phyloP scores from a whole-genome alignment of 202 grass and related monocot genomes.

The Brachypodium distachyon region DNA sequence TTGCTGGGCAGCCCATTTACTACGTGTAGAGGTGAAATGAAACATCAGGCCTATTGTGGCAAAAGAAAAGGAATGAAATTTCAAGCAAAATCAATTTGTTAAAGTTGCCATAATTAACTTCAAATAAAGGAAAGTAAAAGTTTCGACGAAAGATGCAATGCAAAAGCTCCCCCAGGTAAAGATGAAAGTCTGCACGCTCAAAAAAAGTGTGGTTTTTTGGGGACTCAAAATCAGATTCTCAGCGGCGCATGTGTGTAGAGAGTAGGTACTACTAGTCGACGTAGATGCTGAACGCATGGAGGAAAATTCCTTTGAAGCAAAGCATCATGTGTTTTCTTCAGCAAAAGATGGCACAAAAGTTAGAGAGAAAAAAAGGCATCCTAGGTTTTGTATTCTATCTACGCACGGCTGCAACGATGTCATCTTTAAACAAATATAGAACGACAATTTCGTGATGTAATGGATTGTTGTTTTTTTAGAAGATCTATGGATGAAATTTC shows the following conservation, averaged over 20 bases:
- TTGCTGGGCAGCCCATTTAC: not conserved
- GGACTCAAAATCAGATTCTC: constrained; percentile 67
- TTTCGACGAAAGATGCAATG: constrained; percentile 46
- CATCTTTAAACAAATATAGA: not conserved
- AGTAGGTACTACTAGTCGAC: too few relatives aligned
- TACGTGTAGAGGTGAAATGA: too few relatives aligned
- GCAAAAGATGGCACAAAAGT: constrained; percentile 6
- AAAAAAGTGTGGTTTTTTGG: constrained; percentile 40
- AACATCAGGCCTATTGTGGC: not conserved
- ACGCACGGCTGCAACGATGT: not conserved
- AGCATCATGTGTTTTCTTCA: constrained; percentile 9
- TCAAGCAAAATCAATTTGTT: not conserved
- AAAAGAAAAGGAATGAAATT: too few relatives aligned
- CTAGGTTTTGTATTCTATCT: constrained; percentile 12
- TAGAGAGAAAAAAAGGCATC: not conserved
- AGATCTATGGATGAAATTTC: not conserved
- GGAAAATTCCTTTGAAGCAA: constrained; percentile 27
- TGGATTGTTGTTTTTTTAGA: too few relatives aligned
- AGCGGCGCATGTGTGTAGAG: constrained; percentile 29
- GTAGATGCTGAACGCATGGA: constrained; percentile 15
- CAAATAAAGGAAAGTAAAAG: constrained; percentile 40
- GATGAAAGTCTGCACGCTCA: constrained; percentile 37
- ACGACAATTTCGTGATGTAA: too few relatives aligned
- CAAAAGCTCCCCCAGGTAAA: constrained; percentile 37
- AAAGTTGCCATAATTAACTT: constrained; percentile 4